Percentiles rank a stretch among this genome's conserved stretches.
Conservation (phyloP, 169 alveolate genomes). For the Eimeria brunetti region DNA sequence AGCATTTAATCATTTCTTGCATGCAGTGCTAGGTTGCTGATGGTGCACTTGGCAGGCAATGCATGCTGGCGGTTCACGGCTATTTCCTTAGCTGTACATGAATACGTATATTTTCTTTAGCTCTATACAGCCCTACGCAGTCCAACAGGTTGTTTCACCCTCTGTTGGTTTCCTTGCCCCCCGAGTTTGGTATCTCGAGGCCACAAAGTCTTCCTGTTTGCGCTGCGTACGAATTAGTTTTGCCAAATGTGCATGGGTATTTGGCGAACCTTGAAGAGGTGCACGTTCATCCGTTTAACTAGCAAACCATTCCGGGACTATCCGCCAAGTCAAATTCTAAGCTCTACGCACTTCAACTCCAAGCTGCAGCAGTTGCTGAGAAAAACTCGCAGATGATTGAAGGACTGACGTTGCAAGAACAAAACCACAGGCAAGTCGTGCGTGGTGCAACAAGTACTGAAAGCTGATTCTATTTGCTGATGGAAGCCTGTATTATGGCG, state of each 20-base stretch:
- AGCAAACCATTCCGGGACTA: background rate
- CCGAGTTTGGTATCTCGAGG: background rate
- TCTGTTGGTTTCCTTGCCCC: background rate
- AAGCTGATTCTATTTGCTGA: too few species aligned
- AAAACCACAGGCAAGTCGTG: too few species aligned
- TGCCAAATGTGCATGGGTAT: background rate
- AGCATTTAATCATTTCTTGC: background rate
- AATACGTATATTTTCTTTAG: too few species aligned
- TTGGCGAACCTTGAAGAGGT: background rate
- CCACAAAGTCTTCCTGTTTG: background rate
- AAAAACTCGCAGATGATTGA: too few species aligned
- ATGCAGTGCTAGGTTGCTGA: background rate
- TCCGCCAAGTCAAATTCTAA: background rate
- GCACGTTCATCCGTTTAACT: background rate
- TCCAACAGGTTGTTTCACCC: background rate
- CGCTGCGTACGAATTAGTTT: background rate
- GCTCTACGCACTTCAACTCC: too few species aligned
- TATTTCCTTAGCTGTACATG: background rate
- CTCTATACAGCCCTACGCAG: background rate
- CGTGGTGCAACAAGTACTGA: too few species aligned
- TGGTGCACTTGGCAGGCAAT: background rate
- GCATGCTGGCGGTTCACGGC: background rate
- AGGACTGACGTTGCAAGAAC: too few species aligned
- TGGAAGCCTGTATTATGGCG: too few species aligned
- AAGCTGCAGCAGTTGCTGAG: too few species aligned